phyloP scores from a whole-genome alignment of 1,284 basidiomycete species.

The Erythrobasidium hasegawianum region DNA sequence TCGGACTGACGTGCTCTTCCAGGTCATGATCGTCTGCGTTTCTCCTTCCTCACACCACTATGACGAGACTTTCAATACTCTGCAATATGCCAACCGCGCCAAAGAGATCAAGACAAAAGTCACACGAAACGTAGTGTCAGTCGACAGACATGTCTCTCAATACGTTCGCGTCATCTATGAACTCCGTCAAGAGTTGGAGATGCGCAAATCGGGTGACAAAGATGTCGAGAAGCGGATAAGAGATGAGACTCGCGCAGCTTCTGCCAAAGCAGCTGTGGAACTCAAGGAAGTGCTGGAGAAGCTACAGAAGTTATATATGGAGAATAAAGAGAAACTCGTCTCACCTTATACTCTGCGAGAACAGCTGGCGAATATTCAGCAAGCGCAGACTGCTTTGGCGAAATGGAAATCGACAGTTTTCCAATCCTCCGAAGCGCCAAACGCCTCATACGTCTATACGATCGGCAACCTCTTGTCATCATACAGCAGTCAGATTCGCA shows the following conservation, averaged over 20 bases:
- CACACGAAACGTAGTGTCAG: constrained; percentile 86
- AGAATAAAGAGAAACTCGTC: neutral
- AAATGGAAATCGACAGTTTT: constrained; percentile 5
- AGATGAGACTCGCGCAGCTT: constrained; percentile 34
- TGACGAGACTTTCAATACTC: constrained; percentile 95
- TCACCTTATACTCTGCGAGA: constrained; percentile 8
- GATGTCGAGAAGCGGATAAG: constrained; percentile 25
- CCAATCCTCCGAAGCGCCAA: neutral
- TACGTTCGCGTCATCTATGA: constrained; percentile 58
- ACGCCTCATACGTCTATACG: constrained; percentile 17
- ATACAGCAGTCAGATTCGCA: neutral
- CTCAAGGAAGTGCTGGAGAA: constrained; percentile 24
- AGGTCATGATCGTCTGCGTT: constrained; percentile 72
- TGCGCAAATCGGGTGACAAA: constrained; percentile 18
- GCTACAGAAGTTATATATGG: constrained; percentile 21
- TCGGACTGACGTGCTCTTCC: too few species aligned
- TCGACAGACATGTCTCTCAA: constrained; percentile 84
- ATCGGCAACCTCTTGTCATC: constrained; percentile 15
- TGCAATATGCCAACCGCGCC: constrained; percentile 90
- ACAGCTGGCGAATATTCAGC: constrained; percentile 5
- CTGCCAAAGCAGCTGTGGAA: constrained; percentile 29
- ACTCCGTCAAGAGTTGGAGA: constrained; percentile 38
- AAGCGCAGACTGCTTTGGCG: neutral
- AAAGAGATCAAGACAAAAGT: constrained; percentile 93
- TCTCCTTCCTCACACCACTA: constrained; percentile 91